Base-by-base conservation (phyloP, 441 rosid genomes). In the Lagerstroemia fauriei region DNA sequence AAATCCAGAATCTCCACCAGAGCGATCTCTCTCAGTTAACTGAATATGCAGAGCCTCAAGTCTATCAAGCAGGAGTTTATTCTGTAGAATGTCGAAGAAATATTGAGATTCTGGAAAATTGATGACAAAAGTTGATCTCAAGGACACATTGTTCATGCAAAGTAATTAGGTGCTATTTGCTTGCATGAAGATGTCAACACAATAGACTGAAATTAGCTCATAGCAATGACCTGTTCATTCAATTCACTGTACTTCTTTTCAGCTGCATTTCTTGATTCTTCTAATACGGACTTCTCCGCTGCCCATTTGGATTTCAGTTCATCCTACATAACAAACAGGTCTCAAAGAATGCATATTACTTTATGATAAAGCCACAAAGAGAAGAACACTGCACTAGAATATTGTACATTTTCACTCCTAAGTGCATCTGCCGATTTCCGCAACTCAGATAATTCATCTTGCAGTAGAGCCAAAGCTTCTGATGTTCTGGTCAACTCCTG, bases 11-110 rank as follows among this genome's bases (percentile, higher is more conserved):
- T 82, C 87, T 82, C 93, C 92, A 77, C 85, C 91, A 85, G 90
- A 89, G 75, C 91, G 89, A 83, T 92, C 96, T 84, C 87, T 95
- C 91, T 93, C 96, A 59, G 98, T 96, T 83, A 92, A 83, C 80
- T 92, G 94, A 85, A 94, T 92, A 87, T 95, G 98, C 90, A 92
- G 84, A 83, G 99, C 99, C 91, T 94, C 99, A 84, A 97, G 91
- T 82, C 93, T 91, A 84, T 90, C 89, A 78, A 92, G 99, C 85
- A 97, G 84, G 85, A 95, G 83, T 85, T 94, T 94, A 89, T 97
- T 97, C 99, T 97, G 92, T 85, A 84, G 63, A 77, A 87, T 61
- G 44, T 65, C 41, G 27, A 83, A 79, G 76, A 61, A 66, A 78
- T 22, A 66, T 18, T 48, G 31, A 51, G 31, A 12, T 38, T 83